Conservation (phyloP, 257 asterid genomes). For the Cynanchum wilfordii region DNA sequence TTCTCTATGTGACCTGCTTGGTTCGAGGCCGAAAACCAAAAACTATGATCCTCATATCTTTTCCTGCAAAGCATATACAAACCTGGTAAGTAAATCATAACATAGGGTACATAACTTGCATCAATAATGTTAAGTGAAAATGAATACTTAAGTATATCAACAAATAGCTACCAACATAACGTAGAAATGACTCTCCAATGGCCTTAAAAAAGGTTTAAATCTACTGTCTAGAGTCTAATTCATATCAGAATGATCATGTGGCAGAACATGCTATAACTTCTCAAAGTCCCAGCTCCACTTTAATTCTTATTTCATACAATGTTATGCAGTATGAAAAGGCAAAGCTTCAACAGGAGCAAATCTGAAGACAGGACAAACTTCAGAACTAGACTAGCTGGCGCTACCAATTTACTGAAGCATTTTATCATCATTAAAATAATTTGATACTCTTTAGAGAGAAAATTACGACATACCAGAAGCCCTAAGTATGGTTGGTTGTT, state of each 20-base stretch:
- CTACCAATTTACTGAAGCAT: neutral
- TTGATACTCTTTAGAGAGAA: neutral
- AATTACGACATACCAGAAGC: neutral
- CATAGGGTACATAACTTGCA: neutral
- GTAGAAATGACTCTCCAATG: neutral
- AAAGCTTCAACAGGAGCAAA: neutral
- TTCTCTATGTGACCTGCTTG: conserved; percentile 60
- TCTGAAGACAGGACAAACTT: neutral
- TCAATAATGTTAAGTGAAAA: neutral
- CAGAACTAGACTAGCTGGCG: neutral
- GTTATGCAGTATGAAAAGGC: neutral
- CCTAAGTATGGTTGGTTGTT: neutral
- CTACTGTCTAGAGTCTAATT: neutral
- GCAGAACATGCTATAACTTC: neutral
- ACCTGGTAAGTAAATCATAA: conserved; percentile 11
- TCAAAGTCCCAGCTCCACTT: neutral
- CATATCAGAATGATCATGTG: neutral
- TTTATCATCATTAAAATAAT: neutral
- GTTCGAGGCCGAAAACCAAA: conserved; percentile 93
- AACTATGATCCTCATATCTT: conserved; percentile 91
- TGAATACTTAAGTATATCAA: neutral
- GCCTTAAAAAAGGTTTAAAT: neutral
- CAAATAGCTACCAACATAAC: neutral
- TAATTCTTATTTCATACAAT: neutral
- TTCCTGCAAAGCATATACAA: conserved; percentile 51